Conservation (phyloP, 176 grass and related monocot species). For the Aegilops sharonensis region DNA sequence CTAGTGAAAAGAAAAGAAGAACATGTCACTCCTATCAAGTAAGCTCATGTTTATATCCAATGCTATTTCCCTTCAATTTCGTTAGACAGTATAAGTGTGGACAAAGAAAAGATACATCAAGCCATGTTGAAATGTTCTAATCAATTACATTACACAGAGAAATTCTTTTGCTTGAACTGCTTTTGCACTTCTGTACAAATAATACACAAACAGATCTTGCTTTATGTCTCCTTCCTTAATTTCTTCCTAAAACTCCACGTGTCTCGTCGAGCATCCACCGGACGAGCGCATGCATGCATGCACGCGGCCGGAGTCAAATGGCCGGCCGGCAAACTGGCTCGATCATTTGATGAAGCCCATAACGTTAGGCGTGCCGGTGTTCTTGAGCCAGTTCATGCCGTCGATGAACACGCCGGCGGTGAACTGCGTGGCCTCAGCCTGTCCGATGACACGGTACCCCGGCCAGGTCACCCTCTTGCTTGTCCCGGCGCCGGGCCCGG, state of each 20-base stretch:
- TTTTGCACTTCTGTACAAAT: conserved; percentile 1
- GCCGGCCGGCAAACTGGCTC: neutral
- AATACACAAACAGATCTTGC: neutral
- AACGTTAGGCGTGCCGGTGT: conserved; percentile 52
- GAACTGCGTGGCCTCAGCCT: conserved; percentile 60
- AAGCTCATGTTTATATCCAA: neutral
- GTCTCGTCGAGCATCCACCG: neutral
- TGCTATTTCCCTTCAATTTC: neutral
- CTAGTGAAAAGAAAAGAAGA: neutral
- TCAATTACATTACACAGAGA: neutral
- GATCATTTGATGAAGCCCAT: conserved; percentile 57
- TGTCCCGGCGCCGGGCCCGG: conserved; percentile 66
- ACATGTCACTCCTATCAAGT: neutral
- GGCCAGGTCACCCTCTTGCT: conserved; percentile 65
- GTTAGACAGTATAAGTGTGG: neutral
- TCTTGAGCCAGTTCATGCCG: conserved; percentile 52
- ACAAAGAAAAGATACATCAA: neutral
- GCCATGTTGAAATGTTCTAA: neutral
- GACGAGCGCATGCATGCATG: neutral
- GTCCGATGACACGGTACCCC: conserved; percentile 63
- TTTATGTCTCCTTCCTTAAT: neutral
- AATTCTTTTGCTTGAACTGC: neutral
- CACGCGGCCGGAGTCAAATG: neutral
- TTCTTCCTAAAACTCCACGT: neutral
- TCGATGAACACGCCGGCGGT: conserved; percentile 53